Evolutionary conservation across 768 basidiomycete species (phyloP).

Genomic region (Leucosporidium yakuticum): DNA sequence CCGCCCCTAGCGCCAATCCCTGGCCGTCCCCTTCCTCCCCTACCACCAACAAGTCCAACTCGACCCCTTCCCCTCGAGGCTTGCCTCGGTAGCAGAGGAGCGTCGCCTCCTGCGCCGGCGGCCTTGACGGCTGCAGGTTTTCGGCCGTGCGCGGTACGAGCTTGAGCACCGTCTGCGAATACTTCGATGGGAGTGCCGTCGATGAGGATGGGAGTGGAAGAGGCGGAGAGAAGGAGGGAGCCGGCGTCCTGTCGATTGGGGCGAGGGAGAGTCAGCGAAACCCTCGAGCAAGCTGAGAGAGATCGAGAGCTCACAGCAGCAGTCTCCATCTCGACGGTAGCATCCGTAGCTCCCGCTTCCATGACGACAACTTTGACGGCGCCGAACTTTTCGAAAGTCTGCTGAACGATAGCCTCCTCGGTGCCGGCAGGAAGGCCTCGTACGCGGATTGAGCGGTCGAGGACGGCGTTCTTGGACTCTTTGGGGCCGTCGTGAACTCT

Average conservation of each 20-base stretch:
- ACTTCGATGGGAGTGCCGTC: constrained; percentile 58
- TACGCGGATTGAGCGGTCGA: constrained; percentile 68
- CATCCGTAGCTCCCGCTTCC: constrained; percentile 62
- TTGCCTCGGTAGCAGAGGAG: constrained; percentile 21
- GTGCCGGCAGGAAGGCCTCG: constrained; percentile 66
- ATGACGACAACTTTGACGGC: constrained; percentile 59
- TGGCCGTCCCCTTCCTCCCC: constrained; percentile 11
- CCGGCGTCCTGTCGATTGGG: constrained; percentile 69
- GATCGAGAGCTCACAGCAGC: constrained; percentile 42
- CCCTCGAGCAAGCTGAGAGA: neutral
- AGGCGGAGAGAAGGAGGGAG: constrained; percentile 64
- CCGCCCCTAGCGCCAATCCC: constrained; percentile 3
- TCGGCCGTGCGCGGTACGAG: constrained; percentile 27
- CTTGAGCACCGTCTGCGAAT: constrained; percentile 49
- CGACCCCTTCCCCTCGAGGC: constrained; percentile 18
- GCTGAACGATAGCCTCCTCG: constrained; percentile 88
- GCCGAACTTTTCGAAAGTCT: constrained; percentile 71
- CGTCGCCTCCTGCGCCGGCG: neutral
- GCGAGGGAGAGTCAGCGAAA: neutral
- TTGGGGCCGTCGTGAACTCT: neutral
- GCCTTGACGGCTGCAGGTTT: constrained; percentile 1
- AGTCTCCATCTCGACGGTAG: constrained; percentile 46
- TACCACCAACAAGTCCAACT: constrained; percentile 15
- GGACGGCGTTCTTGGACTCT: constrained; percentile 50
- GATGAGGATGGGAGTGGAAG: constrained; percentile 54